Evolutionary conservation across 169 alveolate species (phyloP).

Genomic region (Eimeria sp.): DNA sequence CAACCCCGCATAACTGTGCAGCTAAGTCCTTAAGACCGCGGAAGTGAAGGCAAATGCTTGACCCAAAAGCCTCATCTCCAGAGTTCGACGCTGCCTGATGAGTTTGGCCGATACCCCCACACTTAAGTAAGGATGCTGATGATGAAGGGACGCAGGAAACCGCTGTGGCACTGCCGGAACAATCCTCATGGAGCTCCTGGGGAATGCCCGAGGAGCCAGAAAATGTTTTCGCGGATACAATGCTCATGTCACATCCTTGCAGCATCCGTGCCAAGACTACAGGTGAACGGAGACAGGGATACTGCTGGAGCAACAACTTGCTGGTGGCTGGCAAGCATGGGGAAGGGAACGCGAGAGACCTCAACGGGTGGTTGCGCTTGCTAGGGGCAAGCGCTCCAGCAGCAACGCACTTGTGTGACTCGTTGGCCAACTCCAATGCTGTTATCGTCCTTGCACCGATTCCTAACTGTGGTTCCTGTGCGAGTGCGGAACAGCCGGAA

Average conservation of each 20-base stretch:
- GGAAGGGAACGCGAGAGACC: constrained; percentile 49
- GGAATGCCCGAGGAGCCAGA: not conserved
- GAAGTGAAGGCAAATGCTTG: constrained; percentile 52
- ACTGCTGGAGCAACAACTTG: constrained; percentile 38
- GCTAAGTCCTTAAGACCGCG: constrained; percentile 62
- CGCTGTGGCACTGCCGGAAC: not conserved
- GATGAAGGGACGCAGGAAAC: not conserved
- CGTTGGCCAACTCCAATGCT: not conserved
- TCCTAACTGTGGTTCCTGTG: not conserved
- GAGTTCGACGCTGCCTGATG: not conserved
- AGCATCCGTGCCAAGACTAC: constrained; percentile 50
- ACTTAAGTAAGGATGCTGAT: not conserved
- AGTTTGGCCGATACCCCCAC: not conserved
- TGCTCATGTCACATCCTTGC: constrained; percentile 32
- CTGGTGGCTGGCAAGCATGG: constrained; percentile 13
- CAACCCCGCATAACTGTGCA: not conserved
- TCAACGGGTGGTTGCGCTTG: not conserved
- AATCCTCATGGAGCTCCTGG: not conserved
- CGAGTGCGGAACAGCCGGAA: not conserved
- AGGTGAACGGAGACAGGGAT: constrained; percentile 80
- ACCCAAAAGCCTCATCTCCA: constrained; percentile 12
- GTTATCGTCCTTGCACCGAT: not conserved
- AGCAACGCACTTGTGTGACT: not conserved
- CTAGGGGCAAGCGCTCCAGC: constrained; percentile 9
- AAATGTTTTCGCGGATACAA: not conserved